phyloP scores from a whole-genome alignment of 257 asterid species.

The Anisodus tanguticus region DNA sequence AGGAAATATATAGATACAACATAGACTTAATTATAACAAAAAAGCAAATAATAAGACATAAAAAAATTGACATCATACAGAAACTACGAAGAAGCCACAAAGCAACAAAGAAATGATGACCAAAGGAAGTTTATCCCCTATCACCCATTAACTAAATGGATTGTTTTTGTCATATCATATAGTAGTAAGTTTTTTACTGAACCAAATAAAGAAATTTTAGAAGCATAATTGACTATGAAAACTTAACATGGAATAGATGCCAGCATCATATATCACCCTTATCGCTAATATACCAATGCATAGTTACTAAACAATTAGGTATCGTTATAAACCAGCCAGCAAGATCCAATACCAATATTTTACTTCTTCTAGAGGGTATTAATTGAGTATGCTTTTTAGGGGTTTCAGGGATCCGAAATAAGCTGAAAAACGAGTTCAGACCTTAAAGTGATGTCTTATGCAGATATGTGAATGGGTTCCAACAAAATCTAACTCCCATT shows the following conservation, averaged over 20 bases:
- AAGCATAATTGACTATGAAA: too few species aligned
- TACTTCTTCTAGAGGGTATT: not conserved
- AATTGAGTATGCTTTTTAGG: not conserved
- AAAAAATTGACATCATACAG: not conserved
- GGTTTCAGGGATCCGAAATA: too few species aligned
- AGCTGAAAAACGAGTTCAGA: too few species aligned
- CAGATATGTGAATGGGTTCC: not conserved
- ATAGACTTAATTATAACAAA: not conserved
- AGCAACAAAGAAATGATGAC: not conserved
- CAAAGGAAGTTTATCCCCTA: not conserved
- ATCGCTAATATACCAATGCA: not conserved
- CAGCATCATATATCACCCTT: not conserved
- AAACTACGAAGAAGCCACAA: not conserved
- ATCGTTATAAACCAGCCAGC: not conserved
- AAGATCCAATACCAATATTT: not conserved
- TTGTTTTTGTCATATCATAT: too few species aligned
- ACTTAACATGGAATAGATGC: too few species aligned
- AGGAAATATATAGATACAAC: not conserved
- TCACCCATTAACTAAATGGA: not conserved
- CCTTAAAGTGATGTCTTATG: too few species aligned
- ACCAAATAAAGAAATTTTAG: not conserved
- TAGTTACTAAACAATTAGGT: not conserved
- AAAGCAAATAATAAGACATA: too few species aligned
- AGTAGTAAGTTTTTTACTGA: too few species aligned
- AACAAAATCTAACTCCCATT: not conserved